phyloP scores from a whole-genome alignment of 768 basidiomycete genomes.

The Tricholoma flavovirens region DNA sequence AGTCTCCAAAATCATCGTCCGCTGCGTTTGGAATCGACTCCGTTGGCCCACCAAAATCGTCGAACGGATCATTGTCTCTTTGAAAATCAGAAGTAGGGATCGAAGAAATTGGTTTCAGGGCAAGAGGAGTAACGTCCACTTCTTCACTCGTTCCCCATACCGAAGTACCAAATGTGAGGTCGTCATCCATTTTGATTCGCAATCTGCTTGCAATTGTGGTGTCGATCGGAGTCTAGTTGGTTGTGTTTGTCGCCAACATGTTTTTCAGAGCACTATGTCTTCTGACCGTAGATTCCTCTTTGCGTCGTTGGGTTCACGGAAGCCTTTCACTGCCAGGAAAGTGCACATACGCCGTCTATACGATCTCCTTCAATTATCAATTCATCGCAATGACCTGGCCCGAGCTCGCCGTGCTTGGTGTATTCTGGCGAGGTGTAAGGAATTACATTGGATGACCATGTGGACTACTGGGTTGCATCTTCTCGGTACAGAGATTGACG shows the following conservation, averaged over 20 bases:
- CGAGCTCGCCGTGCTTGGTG: conserved; percentile 69
- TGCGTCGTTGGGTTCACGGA: conserved; percentile 45
- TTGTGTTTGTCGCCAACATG: conserved; percentile 29
- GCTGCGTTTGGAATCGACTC: conserved; percentile 40
- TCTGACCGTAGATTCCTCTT: conserved; percentile 53
- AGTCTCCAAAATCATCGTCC: conserved; percentile 83
- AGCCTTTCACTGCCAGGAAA: conserved; percentile 51
- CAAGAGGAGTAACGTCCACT: conserved; percentile 21
- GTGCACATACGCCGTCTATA: conserved; percentile 69
- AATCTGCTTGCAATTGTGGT: conserved; percentile 12
- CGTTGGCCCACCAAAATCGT: conserved; percentile 53
- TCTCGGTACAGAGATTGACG: conserved; percentile 31
- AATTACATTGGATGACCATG: conserved; percentile 66
- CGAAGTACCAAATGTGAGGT: conserved; percentile 63
- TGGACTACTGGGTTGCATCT: conserved; percentile 67
- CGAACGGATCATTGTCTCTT: conserved; percentile 33
- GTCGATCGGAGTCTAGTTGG: conserved; percentile 19
- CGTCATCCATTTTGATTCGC: conserved; percentile 54
- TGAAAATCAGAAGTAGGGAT: conserved; percentile 23
- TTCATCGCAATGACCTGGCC: conserved; percentile 59
- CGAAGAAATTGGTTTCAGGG: conserved; percentile 20
- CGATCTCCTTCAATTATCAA: conserved; percentile 66
- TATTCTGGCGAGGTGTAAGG: conserved; percentile 71
- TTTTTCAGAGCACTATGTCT: conserved; percentile 19
- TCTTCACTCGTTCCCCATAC: conserved; percentile 60